phyloP scores from a whole-genome alignment of 2,329 filamentous ascomycete species.

The Fusarium cicatricum region DNA sequence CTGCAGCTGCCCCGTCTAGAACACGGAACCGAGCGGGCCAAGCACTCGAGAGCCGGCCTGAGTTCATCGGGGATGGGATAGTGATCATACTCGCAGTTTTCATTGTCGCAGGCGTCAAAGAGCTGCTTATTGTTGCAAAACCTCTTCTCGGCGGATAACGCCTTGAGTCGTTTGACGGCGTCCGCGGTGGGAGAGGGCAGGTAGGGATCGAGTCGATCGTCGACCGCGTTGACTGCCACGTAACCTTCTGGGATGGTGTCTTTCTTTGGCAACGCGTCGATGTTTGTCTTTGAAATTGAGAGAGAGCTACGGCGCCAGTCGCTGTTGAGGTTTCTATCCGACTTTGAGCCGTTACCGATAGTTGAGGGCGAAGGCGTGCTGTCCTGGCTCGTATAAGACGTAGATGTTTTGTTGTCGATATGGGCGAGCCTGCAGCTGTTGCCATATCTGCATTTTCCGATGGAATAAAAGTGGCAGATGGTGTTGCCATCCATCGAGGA shows the following conservation, averaged over 20 bases:
- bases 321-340: slow-evolving; percentile 6
- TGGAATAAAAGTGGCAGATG: slow-evolving; percentile 30
- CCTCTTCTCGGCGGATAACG: slow-evolving; percentile 15
- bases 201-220: slow-evolving; percentile 32
- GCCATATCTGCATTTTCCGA: slow-evolving; percentile 38
- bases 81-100: slow-evolving; percentile 33
- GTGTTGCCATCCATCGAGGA: slow-evolving; percentile 8
- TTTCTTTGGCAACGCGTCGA: slow-evolving; percentile 20
- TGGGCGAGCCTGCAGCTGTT: slow-evolving; percentile 30
- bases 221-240: slow-evolving; percentile 24
- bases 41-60: slow-evolving; percentile 18
- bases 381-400: slow-evolving; percentile 9
- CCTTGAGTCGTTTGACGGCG: slow-evolving; percentile 21
- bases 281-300: slow-evolving; percentile 9
- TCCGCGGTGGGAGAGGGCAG: slow-evolving; percentile 13
- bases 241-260: slow-evolving; percentile 22
- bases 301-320: slow-evolving; percentile 11
- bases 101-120: slow-evolving; percentile 22
- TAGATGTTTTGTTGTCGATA: slow-evolving; percentile 15
- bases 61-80: slow-evolving; percentile 26
- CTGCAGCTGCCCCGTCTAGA: slow-evolving; percentile 22
- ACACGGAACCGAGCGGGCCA: slow-evolving; percentile 33
- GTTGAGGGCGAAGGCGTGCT: slow-evolving; percentile 20
- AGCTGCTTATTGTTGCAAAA: slow-evolving; percentile 37
- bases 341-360: slow-evolving; percentile 8